Evolutionary conservation across 345 rosid genomes (phyloP).

Genomic region (Citrus reticulata): DNA sequence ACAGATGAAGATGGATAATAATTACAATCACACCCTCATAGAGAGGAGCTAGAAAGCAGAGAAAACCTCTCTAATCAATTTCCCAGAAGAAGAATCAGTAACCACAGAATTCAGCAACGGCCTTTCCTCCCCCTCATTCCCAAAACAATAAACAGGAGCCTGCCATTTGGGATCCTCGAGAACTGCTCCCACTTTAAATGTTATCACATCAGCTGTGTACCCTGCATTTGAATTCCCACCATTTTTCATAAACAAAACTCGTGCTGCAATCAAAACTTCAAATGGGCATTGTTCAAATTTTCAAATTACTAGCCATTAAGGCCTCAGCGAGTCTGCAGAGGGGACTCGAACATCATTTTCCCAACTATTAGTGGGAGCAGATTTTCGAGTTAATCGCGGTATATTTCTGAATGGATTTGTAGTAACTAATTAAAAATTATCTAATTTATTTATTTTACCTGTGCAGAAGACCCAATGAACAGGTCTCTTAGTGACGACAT

Average conservation of each 20-base stretch:
- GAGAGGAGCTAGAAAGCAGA: background rate
- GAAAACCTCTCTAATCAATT: conserved; percentile 11
- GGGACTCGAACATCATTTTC: too few species aligned
- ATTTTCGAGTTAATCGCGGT: too few species aligned
- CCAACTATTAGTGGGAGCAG: too few species aligned
- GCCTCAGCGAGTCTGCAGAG: too few species aligned
- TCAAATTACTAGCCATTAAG: background rate
- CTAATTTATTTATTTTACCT: conserved; percentile 14
- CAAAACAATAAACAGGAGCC: conserved; percentile 55
- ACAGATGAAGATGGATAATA: too few species aligned
- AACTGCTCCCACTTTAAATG: conserved; percentile 59
- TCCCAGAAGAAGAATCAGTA: background rate
- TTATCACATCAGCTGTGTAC: conserved; percentile 53
- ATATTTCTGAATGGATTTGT: too few species aligned
- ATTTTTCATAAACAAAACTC: background rate
- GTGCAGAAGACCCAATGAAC: conserved; percentile 61
- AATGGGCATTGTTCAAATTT: background rate
- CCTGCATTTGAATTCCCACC: conserved; percentile 29
- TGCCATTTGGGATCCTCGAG: conserved; percentile 61
- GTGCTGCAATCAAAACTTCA: background rate
- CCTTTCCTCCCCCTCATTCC: conserved; percentile 13
- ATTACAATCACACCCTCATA: background rate
- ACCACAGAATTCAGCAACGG: conserved; percentile 11
- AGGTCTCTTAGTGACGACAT: conserved; percentile 57
- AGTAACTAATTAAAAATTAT: too few species aligned